Evolutionary conservation across 345 rosid genomes (phyloP).

Genomic region (Salix brachista): DNA sequence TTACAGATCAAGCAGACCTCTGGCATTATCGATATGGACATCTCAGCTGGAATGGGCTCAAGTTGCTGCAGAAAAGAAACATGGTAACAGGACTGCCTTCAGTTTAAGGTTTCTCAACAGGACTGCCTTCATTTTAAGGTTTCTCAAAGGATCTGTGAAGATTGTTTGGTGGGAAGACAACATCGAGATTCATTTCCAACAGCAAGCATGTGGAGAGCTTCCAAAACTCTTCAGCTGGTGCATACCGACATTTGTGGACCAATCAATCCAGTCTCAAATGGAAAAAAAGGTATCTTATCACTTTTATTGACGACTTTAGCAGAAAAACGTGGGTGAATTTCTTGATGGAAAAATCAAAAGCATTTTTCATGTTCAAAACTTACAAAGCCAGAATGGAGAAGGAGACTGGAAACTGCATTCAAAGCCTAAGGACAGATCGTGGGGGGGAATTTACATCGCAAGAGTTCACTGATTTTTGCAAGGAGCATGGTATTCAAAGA

Average conservation of each 20-base stretch:
- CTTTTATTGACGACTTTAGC: neutral
- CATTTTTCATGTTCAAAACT: neutral
- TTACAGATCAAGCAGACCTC: neutral
- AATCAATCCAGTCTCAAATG: too few relatives aligned
- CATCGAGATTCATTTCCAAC: constrained; percentile 1
- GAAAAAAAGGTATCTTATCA: neutral
- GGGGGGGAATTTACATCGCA: too few relatives aligned
- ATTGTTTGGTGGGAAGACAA: constrained; percentile 1
- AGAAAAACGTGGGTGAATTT: neutral
- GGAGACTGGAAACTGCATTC: neutral
- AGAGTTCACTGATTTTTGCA: too few relatives aligned
- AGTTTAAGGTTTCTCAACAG: neutral
- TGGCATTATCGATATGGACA: too few relatives aligned
- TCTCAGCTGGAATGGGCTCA: too few relatives aligned
- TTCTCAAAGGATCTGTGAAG: neutral
- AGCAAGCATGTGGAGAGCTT: neutral
- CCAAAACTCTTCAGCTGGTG: neutral
- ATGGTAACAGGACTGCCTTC: neutral
- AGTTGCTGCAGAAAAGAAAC: neutral
- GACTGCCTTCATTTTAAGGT: neutral
- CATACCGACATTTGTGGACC: neutral
- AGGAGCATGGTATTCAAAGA: too few relatives aligned
- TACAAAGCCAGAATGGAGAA: neutral
- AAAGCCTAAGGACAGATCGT: too few relatives aligned
- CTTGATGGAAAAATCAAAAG: neutral